These are phyloP conservation scores for Lumnitzera littorea DNA, from an alignment of 345 rosid genomes.

Conservation along the genomic window DNA sequence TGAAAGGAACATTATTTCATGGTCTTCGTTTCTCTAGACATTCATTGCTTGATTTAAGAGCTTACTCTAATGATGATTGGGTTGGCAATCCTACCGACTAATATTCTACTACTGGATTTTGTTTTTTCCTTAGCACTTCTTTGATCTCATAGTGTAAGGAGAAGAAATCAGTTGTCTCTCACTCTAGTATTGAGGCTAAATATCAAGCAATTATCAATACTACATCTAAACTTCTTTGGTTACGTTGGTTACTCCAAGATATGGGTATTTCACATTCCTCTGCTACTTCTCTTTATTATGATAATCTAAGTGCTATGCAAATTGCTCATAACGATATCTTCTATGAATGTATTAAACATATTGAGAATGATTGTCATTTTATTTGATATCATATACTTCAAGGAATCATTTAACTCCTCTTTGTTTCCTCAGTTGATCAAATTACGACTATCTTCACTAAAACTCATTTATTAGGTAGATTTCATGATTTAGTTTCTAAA, in stretches of 20 bases:
- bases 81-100: too few relatives aligned
- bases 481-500: too few relatives aligned
- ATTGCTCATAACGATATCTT: conserved; percentile 1
- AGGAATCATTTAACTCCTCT: not conserved
- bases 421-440: too few relatives aligned
- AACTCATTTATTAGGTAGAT: too few relatives aligned
- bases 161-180: not conserved
- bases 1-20: too few relatives aligned
- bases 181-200: not conserved
- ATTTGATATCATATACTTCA: not conserved
- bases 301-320: not conserved
- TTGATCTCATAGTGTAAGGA: not conserved
- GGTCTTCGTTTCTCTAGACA: too few relatives aligned
- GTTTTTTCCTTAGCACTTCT: too few relatives aligned
- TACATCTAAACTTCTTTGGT: not conserved
- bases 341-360: too few relatives aligned
- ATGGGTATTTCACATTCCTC: not conserved
- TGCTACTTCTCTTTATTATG: not conserved
- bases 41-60: too few relatives aligned
- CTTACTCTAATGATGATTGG: too few relatives aligned
- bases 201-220: not conserved
- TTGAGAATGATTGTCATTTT: not conserved
- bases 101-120: too few relatives aligned
- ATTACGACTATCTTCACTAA: too few relatives aligned
- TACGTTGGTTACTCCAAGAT: not conserved